Conservation (phyloP, 2,329 filamentous ascomycete species). For the Cryphonectria parasitica region DNA sequence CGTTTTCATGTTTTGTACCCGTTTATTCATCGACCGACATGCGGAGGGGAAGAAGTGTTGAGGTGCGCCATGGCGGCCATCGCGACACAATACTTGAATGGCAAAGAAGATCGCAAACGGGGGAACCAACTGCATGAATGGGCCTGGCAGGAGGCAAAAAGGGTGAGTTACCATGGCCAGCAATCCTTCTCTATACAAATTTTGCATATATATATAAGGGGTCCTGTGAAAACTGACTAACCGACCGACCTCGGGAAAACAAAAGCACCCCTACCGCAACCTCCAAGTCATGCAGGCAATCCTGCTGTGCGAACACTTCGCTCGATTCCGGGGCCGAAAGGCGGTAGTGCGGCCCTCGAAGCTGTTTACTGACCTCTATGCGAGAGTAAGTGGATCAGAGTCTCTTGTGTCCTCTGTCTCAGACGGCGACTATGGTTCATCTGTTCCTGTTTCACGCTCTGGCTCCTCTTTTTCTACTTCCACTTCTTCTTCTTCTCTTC, state of each 20-base stretch:
- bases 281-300: constrained; percentile 57
- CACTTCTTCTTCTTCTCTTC: constrained; percentile 34
- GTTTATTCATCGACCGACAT: constrained; percentile 53
- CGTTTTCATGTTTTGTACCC: constrained; percentile 53
- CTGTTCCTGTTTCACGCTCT: constrained; percentile 32
- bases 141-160: constrained; percentile 53
- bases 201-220: no score
- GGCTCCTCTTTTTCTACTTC: constrained; percentile 34
- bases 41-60: constrained; percentile 51
- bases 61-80: constrained; percentile 61
- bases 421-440: constrained; percentile 38
- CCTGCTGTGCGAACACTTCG: constrained; percentile 58
- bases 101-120: constrained; percentile 53
- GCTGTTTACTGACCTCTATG: constrained; percentile 54
- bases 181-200: no score
- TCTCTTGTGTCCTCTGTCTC: constrained; percentile 39
- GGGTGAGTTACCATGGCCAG: constrained; percentile 46
- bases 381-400: constrained; percentile 52
- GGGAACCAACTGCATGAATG: constrained; percentile 56
- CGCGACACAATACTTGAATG: constrained; percentile 54
- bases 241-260: constrained; percentile 27
- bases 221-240: constrained; percentile 10
- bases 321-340: constrained; percentile 58
- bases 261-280: constrained; percentile 52
- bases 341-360: constrained; percentile 51